phyloP scores from a whole-genome alignment of 2,329 filamentous ascomycete species.

The Thielaviopsis euricoi region DNA sequence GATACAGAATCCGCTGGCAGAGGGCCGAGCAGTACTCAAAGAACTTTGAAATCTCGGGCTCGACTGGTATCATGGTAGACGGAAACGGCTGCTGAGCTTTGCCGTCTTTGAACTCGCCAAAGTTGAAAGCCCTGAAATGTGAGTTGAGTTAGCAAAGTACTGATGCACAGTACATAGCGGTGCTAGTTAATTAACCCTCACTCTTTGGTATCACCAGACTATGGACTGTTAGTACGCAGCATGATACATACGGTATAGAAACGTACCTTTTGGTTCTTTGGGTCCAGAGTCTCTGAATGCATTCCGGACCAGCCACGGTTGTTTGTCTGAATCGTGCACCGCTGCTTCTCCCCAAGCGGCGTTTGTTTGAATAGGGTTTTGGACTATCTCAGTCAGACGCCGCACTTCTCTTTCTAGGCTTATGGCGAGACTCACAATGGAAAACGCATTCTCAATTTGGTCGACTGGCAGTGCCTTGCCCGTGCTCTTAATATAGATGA shows the following conservation, averaged over 20 bases:
- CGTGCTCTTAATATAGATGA: constrained; percentile 72
- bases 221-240: neutral
- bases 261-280: constrained; percentile 58
- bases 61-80: constrained; percentile 38
- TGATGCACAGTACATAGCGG: too few species aligned
- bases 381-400: neutral
- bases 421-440: constrained; percentile 36
- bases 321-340: constrained; percentile 58
- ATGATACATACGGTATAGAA: neutral
- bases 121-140: constrained; percentile 64
- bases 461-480: constrained; percentile 49
- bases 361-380: constrained; percentile 36
- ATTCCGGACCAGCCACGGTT: constrained; percentile 83
- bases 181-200: constrained; percentile 21
- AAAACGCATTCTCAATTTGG: constrained; percentile 56
- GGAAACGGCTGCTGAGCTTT: constrained; percentile 68
- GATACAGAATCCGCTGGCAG: constrained; percentile 53
- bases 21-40: constrained; percentile 53
- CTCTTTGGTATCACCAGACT: constrained; percentile 84
- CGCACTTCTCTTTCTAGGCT: too few species aligned
- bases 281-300: constrained; percentile 78
- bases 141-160: constrained; percentile 7
- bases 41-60: constrained; percentile 49
- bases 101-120: constrained; percentile 56
- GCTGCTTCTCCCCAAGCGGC: constrained; percentile 51